Base-by-base conservation (phyloP, 2,329 filamentous ascomycete genomes). In the Colletotrichum shisoi region DNA sequence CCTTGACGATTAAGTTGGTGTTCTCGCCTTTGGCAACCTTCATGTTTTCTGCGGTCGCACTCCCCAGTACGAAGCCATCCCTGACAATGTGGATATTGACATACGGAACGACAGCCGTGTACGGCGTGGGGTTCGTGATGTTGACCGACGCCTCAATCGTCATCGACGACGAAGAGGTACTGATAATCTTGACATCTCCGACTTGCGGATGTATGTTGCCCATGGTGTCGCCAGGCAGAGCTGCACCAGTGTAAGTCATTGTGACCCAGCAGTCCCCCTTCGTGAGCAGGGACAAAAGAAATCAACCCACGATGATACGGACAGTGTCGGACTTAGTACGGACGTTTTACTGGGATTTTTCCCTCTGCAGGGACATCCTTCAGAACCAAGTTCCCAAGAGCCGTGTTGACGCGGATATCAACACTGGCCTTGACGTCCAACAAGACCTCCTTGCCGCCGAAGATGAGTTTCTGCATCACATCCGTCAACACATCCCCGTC, bases 261-360 rank as follows among this genome's bases (percentile, higher is more conserved):
- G 46, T 44, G 48, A 56, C 39, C 51, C 45, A 19, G 11, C 37
- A 31, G 31, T 24, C 24, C 46, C 53, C 39, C 63, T 27, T 48
- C n/a, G 39, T 34, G 44, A 63, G 51, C 62, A 68, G 62, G 57
- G 57, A 68, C 62, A 66, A 42, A 61, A 44, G 53, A 56, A 59
- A 56, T 49, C 57, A 69, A 64, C 62, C 63, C 66, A 70, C 70
- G 74, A 74, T 66, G 48, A 71, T 74, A 81, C 77, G 78, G 75
- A 77, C 76, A 75, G 74, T 78, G 79, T 77, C 73, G 79, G 81
- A 85, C 82, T 79, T 83, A 84, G 79, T 83, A 92, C 94, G 88
- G 90, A 97, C 93, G 91, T 87, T 96, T 96, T 82, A 98, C 87
- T 79, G 91, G 91, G 75, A 99, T 89, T 74, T 89, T 87, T 72